phyloP scores from a whole-genome alignment of 441 rosid species.

The Viola pubescens region DNA sequence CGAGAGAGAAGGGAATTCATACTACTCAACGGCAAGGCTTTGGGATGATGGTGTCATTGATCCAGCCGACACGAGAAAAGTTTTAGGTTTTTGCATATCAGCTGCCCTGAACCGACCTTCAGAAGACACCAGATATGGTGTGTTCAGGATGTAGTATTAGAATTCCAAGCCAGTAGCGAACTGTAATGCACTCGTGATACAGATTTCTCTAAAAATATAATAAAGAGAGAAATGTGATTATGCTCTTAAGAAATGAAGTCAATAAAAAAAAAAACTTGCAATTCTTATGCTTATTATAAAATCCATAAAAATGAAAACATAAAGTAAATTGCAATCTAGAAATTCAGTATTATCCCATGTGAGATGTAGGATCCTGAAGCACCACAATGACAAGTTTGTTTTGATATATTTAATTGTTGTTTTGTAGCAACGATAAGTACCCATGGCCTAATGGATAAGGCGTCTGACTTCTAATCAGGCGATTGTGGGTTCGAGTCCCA shows the following conservation, averaged over 20 bases:
- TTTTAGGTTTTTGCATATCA: conserved; percentile 64
- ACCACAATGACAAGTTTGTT: too few relatives aligned
- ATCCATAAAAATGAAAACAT: too few relatives aligned
- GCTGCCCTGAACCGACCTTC: conserved; percentile 53
- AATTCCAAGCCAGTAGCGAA: background rate
- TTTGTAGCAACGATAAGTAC: background rate
- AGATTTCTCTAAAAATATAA: too few relatives aligned
- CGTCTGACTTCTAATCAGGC: conserved; percentile 25
- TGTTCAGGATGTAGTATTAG: conserved; percentile 65
- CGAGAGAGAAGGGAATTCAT: conserved; percentile 72
- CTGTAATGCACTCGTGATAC: background rate
- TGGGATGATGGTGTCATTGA: conserved; percentile 97
- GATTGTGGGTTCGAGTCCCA: conserved; percentile 32
- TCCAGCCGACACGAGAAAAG: conserved; percentile 76
- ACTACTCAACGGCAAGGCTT: conserved; percentile 83
- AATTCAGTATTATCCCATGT: too few relatives aligned
- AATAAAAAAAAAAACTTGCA: background rate
- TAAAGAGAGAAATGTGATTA: too few relatives aligned
- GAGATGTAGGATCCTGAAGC: too few relatives aligned
- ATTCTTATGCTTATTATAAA: too few relatives aligned
- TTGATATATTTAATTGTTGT: too few relatives aligned
- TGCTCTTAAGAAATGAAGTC: background rate
- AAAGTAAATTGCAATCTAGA: too few relatives aligned
- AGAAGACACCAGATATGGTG: conserved; percentile 70
- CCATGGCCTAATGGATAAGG: conserved; percentile 29